Percentiles rank a stretch among this genome's conserved stretches.
phyloP scores from a whole-genome alignment of 1,284 basidiomycete species.

The Ustilago curta region DNA sequence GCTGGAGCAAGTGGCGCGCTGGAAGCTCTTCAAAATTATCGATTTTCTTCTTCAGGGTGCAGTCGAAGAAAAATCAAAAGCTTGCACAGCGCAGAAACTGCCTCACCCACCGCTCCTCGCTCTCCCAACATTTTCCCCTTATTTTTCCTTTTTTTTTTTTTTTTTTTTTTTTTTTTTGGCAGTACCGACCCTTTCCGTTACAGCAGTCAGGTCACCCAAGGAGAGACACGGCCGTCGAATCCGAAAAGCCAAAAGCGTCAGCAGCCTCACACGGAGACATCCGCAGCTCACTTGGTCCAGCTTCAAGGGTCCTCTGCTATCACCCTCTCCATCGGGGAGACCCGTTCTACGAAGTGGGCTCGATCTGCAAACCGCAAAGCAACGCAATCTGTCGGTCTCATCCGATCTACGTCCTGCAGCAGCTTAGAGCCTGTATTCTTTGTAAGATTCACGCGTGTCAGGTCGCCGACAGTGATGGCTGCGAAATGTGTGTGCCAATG shows the following conservation, averaged over 20 bases:
- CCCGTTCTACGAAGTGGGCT: not conserved
- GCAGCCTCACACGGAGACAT: conserved; percentile 23
- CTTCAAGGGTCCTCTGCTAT: too few species aligned
- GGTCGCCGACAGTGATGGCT: not conserved
- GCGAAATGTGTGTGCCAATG: not conserved
- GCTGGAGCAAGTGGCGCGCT: conserved; percentile 3
- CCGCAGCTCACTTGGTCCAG: conserved; percentile 3
- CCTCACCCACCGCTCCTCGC: not conserved
- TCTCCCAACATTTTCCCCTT: conserved; percentile 13
- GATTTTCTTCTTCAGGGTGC: conserved; percentile 13
- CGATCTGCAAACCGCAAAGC: not conserved
- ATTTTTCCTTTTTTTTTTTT: not conserved
- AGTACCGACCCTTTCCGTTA: too few species aligned
- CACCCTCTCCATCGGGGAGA: not conserved
- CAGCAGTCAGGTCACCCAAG: not conserved
- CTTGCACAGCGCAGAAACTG: too few species aligned
- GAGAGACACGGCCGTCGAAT: conserved; percentile 22
- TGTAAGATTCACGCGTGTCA: not conserved
- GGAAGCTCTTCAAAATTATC: conserved; percentile 5
- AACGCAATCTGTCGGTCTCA: conserved; percentile 3
- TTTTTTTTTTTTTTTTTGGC: not conserved
- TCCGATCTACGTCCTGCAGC: conserved; percentile 21
- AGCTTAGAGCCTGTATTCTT: not conserved
- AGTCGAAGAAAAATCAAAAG: not conserved
- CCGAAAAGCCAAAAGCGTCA: conserved; percentile 17